Conservation (phyloP, 2,329 filamentous ascomycete genomes). For the Magnaporthales sp. region DNA sequence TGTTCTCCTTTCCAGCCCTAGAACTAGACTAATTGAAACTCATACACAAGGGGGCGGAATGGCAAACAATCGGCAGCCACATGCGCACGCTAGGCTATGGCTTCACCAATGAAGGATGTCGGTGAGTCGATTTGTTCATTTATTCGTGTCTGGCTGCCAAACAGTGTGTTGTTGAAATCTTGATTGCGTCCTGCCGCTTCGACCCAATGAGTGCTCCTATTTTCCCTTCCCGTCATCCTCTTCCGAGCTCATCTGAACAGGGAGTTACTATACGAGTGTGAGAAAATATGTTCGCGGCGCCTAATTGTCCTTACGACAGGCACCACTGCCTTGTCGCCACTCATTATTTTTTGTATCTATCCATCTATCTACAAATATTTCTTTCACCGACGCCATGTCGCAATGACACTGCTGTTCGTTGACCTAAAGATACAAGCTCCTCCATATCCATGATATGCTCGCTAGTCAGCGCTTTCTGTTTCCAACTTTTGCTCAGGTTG, state of each 20-base stretch:
- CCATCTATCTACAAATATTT: background rate
- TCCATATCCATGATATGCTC: background rate
- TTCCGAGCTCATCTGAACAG: background rate
- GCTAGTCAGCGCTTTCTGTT: constrained; percentile 3
- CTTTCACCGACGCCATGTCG: background rate
- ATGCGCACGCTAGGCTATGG: constrained; percentile 52
- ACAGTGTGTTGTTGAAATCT: background rate
- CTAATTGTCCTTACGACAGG: background rate
- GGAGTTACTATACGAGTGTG: background rate
- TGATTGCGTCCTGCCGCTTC: background rate
- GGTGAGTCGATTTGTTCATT: constrained; percentile 33
- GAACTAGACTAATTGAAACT: background rate
- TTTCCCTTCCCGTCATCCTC: no score
- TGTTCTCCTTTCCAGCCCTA: background rate
- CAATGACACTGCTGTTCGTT: background rate
- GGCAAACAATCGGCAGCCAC: constrained; percentile 51
- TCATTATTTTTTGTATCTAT: background rate
- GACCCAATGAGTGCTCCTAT: background rate
- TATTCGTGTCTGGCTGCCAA: background rate
- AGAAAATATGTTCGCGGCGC: background rate
- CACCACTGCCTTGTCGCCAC: background rate
- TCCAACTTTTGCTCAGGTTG: background rate
- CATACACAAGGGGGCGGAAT: constrained; percentile 37
- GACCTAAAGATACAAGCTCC: background rate
- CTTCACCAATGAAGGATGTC: constrained; percentile 57